Conservation (phyloP, 73 alveolate species). For the Paraurostyla sp. region DNA sequence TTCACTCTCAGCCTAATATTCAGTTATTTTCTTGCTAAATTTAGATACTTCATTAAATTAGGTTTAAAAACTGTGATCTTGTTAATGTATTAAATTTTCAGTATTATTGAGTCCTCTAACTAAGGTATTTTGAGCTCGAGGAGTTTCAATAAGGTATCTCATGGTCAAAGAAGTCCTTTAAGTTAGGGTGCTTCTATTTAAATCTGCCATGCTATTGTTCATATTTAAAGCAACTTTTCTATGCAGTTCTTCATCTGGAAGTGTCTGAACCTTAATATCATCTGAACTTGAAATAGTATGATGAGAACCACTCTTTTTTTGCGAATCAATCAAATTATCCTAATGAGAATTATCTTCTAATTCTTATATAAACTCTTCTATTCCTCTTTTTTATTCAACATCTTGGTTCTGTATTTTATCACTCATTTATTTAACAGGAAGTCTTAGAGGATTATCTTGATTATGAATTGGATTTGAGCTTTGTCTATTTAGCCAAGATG, state of each 20-base stretch:
- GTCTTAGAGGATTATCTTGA: no score
- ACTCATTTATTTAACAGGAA: no score
- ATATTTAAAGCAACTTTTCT: neutral
- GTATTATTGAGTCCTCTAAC: neutral
- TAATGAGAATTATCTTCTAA: no score
- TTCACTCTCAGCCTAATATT: neutral
- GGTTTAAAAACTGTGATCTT: neutral
- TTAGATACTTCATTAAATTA: neutral
- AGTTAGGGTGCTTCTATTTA: neutral
- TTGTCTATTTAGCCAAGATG: no score
- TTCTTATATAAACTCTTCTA: neutral
- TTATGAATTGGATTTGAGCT: no score
- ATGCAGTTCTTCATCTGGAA: neutral
- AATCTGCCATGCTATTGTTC: neutral
- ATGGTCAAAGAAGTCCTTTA: slow-evolving; percentile 13
- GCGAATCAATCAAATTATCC: no score
- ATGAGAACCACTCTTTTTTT: no score
- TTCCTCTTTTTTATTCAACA: neutral
- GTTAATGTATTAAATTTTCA: no score
- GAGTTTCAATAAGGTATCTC: slow-evolving; percentile 34
- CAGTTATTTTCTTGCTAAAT: neutral
- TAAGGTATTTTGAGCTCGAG: neutral
- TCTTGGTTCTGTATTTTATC: neutral
- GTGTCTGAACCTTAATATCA: neutral
- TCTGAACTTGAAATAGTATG: no score